Evolutionary conservation across 805 yeast genomes (phyloP), one percentile per base, ranked within the genome.

Genomic region (Sugiyamaella smithiae): DNA sequence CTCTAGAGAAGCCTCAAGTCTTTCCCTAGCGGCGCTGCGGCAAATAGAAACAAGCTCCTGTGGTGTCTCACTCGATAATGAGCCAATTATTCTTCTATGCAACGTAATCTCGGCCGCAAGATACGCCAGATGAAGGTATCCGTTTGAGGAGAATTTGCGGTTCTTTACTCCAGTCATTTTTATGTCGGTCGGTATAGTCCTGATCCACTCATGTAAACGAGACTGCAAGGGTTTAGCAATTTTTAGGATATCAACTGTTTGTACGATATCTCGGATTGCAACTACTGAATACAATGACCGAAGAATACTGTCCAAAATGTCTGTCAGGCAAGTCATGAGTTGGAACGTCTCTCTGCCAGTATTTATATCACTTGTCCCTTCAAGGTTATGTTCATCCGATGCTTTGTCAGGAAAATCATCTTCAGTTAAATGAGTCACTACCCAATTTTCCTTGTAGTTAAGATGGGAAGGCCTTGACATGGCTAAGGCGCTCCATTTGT

Each of bases 401-500:
- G 48, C 40, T 7, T 25, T 46, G 14, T 47, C 54, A 14, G 38
- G 38, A 20, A 35, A 35, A 35, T 35, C 38, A 19, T 35, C 38
- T 14, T 4, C 20, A 7, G 38, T 35, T 19, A 35, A 35, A 35
- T 35, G 38, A 4, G 38, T 35, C 4, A 35, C 38, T 16, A 35
- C 11, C 38, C 38, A 35, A 35, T 35, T 35, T 4, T 35, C 38
- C 6, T 20, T 14, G 22, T 35, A 35, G 22, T 35, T 35, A 12
- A 35, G 38, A 19, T 35, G 38, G 16, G 38, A 35, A 5, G 38
- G 38, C 5, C 38, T 16, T 16, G 38, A 35, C 20, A 35, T n/a
- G 3, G 38, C 16, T 19, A 35, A 20, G 9, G 38, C 19, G 9
- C 38, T 19, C 63, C 62, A 60, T 8, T 54, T 48, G 31, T 60